Percentiles rank a stretch among this genome's conserved stretches.
Evolutionary conservation across 2,329 filamentous ascomycete species (phyloP).

Genomic region (Immersiporthe knoxdaviesiana): DNA sequence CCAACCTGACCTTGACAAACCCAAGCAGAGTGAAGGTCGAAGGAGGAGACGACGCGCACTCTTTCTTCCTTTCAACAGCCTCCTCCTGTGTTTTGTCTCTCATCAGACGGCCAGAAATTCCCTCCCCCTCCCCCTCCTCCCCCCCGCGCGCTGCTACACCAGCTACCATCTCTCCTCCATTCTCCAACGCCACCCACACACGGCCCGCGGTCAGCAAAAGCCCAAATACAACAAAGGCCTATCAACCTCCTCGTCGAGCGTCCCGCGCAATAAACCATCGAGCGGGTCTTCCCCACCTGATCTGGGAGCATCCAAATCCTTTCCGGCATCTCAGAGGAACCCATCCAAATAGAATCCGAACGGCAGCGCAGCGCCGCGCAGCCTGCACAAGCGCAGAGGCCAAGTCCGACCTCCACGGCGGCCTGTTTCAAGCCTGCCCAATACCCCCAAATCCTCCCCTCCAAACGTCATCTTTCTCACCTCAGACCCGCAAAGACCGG

Average conservation of each 20-base stretch:
- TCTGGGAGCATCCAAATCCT: background rate
- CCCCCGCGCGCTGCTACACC: background rate
- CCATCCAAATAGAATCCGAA: background rate
- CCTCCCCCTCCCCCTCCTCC: too few species aligned
- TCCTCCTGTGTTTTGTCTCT: background rate
- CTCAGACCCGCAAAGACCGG: slow-evolving; percentile 11
- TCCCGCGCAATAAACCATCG: background rate
- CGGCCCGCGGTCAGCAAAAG: background rate
- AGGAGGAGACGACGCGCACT: slow-evolving; percentile 1
- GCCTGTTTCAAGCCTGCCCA: slow-evolving; percentile 29
- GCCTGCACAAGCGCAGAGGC: slow-evolving; percentile 8
- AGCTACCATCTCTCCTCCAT: background rate
- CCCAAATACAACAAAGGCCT: background rate
- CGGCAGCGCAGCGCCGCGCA: background rate
- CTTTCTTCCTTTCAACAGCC: background rate
- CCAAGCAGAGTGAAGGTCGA: background rate
- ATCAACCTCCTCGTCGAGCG: background rate
- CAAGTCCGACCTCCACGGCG: slow-evolving; percentile 20
- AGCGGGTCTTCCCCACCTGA: background rate
- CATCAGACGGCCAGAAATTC: slow-evolving; percentile 1
- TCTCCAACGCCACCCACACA: background rate
- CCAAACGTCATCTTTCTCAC: slow-evolving; percentile 24
- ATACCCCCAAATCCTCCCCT: slow-evolving; percentile 24
- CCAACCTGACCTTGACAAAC: background rate
- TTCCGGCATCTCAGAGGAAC: background rate